Conservation (phyloP, 148 eudicot species). For the Cornus suecica region DNA sequence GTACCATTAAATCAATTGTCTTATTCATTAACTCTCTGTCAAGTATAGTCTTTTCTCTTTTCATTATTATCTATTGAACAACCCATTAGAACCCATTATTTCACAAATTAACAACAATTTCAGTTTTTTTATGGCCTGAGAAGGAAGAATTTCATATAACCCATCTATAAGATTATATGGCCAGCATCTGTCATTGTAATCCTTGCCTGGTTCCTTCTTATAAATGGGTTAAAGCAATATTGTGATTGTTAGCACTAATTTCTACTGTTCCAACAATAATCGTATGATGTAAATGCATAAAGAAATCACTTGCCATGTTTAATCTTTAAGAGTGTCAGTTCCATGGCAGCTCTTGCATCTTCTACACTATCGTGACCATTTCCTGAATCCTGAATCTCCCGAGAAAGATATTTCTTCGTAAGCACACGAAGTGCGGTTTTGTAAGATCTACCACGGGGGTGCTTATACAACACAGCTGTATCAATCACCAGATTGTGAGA, state of each 20-base stretch:
- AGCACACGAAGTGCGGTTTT: conserved; percentile 89
- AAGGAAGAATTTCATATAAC: too few relatives aligned
- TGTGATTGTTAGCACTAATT: conserved; percentile 1
- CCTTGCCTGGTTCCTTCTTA: too few relatives aligned
- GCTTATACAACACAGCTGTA: conserved; percentile 82
- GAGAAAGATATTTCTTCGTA: conserved; percentile 66
- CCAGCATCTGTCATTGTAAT: too few relatives aligned
- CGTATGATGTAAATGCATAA: background rate
- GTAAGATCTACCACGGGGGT: conserved; percentile 79
- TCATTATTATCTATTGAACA: too few relatives aligned
- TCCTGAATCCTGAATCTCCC: conserved; percentile 85
- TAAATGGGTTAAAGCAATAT: background rate
- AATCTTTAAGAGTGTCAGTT: conserved; percentile 76
- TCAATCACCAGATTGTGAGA: conserved; percentile 78
- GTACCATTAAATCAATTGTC: too few relatives aligned
- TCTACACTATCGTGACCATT: conserved; percentile 92
- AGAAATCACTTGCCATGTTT: conserved; percentile 56
- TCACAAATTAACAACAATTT: too few relatives aligned
- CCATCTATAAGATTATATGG: too few relatives aligned
- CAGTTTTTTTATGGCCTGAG: too few relatives aligned
- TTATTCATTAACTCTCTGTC: too few relatives aligned
- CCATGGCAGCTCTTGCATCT: conserved; percentile 93
- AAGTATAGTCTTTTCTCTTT: too few relatives aligned
- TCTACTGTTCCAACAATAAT: background rate
- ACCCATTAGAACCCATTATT: too few relatives aligned